These are phyloP conservation scores for Phytopythium cucurbitacearum DNA, from an alignment of 352 stramenopile species.

Conservation along the genomic window DNA sequence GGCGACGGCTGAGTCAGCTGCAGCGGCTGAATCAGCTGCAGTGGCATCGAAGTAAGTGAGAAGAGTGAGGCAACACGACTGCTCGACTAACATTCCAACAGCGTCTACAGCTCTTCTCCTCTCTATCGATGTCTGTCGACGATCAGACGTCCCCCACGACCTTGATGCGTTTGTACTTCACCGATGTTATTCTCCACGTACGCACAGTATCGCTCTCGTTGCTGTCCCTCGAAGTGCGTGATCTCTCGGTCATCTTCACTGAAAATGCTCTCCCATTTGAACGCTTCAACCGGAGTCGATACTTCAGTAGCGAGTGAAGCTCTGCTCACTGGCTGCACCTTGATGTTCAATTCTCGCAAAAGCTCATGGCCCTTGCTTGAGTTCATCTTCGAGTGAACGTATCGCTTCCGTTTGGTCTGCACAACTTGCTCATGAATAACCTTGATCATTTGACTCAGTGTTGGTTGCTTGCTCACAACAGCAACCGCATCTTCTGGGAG, in stretches of 20 bases:
- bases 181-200: conserved; percentile 25
- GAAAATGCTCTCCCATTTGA: conserved; percentile 17
- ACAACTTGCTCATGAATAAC: conserved; percentile 11
- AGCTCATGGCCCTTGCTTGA: conserved; percentile 17
- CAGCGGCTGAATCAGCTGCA: too few species aligned
- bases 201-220: conserved; percentile 15
- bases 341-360: conserved; percentile 23
- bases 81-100: too few species aligned
- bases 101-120: not conserved
- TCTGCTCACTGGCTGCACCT: conserved; percentile 6
- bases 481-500: conserved; percentile 5
- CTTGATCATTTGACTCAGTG: conserved; percentile 6
- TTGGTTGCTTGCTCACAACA: conserved; percentile 7
- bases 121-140: not conserved
- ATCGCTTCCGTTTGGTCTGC: conserved; percentile 20
- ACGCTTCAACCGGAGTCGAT: conserved; percentile 13
- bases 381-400: conserved; percentile 17
- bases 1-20: too few species aligned
- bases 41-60: too few species aligned
- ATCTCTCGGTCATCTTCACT: conserved; percentile 4
- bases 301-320: conserved; percentile 12
- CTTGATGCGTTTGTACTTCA: conserved; percentile 33
- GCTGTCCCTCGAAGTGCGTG: conserved; percentile 23
- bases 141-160: not conserved
- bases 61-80: too few species aligned